Base-by-base conservation (phyloP, 192 early-diverging fungal species). In the Powellomyces hirtus region DNA sequence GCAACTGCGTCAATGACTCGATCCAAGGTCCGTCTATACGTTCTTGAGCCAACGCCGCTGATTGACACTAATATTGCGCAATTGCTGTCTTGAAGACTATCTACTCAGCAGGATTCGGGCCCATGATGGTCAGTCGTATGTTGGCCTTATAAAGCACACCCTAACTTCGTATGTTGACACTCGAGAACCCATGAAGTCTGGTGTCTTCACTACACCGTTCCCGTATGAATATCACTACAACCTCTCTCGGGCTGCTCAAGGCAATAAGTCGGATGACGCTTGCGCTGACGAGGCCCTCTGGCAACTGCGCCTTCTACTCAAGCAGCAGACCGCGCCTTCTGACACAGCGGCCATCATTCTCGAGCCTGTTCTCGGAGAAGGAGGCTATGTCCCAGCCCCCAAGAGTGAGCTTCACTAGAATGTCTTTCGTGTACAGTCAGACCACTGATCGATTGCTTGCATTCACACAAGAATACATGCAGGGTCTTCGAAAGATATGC, bases 21-120 rank as follows among this genome's bases (percentile, higher is more conserved):
- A 24, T 35, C 30, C 24, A n/a, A n/a, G n/a, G n/a, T n/a, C n/a
- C n/a, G n/a, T n/a, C n/a, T n/a, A n/a, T n/a, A n/a, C n/a, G n/a
- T n/a, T n/a, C n/a, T n/a, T n/a, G n/a, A n/a, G n/a, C n/a, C n/a
- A n/a, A n/a, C n/a, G n/a, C n/a, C n/a, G n/a, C n/a, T n/a, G n/a
- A n/a, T n/a, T n/a, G n/a, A n/a, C n/a, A n/a, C n/a, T n/a, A n/a
- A n/a, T n/a, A n/a, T n/a, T n/a, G n/a, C n/a, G n/a, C n/a, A n/a
- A n/a, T n/a, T n/a, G n/a, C n/a, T n/a, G n/a, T n/a, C n/a, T n/a
- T n/a, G n/a, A 66, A 66, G 35, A 66, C 64, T 36, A 66, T 66
- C 4, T 66, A 66, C 53, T 52, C 64, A 4, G 64, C 64, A 0
- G 64, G 64, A 40, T 66, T 66, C 34, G 64, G 50, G 35, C 64